Evolutionary conservation across 1,139 yeast species (phyloP), one percentile per base, ranked within the genome.

Genomic region (Candida labiduridarum): DNA sequence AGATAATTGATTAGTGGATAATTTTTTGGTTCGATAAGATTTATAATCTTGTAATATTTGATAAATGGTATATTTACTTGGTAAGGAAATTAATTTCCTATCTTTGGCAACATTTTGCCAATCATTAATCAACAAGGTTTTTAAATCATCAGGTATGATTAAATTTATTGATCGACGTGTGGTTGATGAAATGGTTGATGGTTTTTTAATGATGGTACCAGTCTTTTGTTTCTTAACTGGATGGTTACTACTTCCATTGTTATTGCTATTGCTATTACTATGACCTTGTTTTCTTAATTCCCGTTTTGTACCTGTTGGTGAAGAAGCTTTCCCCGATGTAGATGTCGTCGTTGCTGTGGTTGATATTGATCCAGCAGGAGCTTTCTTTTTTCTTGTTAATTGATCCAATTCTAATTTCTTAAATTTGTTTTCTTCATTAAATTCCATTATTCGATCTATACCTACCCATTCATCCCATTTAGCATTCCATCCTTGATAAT

Each of bases 391-490:
- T 38, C 56, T 62, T 2, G 53, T 75, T 67, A 55, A 70, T 66
- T 60, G 78, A 58, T 80, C 83, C 59, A 90, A 72, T 56, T 84
- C 85, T 57, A 83, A 80, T 64, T 87, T 91, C 63, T 87, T 90
- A 48, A 83, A 70, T 52, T 78, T 62, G 62, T 88, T 91, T 57
- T 86, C 96, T 41, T 84, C 87, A 47, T 79, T 88, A 63, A 78
- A 76, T 56, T 83, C 86, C 63, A 89, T 71, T 10, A 92, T 79
- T 40, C 98, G 73, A 46, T 82, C 85, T 9, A 70, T 68, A 0
- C 83, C 79, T 0, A 94, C 96, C 99, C 99, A 94, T 66, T 94
- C 99, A 65, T 94, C 98, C 97, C 97, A 92, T 55, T 92, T 85
- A 18, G 85, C 70, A 62, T 91, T 94, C 99, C 99, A 94, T 2